Percentiles rank a stretch among this genome's conserved stretches.
phyloP scores from a whole-genome alignment of 352 stramenopile species.

The Pythium phragmiticola region DNA sequence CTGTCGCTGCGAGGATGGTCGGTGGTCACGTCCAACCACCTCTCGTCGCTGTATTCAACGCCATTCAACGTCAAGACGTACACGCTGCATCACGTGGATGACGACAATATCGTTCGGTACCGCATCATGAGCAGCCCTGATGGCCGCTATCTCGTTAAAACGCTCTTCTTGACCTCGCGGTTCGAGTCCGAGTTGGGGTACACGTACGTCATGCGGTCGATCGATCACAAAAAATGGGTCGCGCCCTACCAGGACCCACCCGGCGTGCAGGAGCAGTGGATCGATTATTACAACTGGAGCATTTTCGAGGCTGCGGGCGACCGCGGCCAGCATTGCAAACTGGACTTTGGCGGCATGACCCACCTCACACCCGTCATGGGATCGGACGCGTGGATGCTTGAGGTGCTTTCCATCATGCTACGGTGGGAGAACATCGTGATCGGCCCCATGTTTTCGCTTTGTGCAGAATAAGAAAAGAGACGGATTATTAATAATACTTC shows the following conservation, averaged over 20 bases:
- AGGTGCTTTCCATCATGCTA: slow-evolving; percentile 22
- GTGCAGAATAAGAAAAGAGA: neutral
- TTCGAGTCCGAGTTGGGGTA: slow-evolving; percentile 12
- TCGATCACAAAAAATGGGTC: slow-evolving; percentile 9
- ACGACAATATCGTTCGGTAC: slow-evolving; percentile 21
- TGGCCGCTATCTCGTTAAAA: slow-evolving; percentile 14
- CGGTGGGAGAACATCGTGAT: slow-evolving; percentile 20
- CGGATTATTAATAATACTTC: neutral
- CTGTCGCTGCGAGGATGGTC: slow-evolving; percentile 19
- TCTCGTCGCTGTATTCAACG: slow-evolving; percentile 19
- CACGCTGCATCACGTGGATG: slow-evolving; percentile 19
- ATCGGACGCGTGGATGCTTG: slow-evolving; percentile 24
- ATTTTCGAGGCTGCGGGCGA: slow-evolving; percentile 16
- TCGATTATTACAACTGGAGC: slow-evolving; percentile 23
- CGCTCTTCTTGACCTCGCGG: slow-evolving; percentile 20
- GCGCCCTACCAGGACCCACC: slow-evolving; percentile 5
- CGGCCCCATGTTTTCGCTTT: slow-evolving; percentile 20
- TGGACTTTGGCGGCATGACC: slow-evolving; percentile 21
- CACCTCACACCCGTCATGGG: slow-evolving; percentile 3
- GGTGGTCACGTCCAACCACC: slow-evolving; percentile 11
- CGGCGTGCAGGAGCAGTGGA: slow-evolving; percentile 18
- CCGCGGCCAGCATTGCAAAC: slow-evolving; percentile 7
- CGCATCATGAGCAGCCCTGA: slow-evolving; percentile 18
- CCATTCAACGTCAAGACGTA: slow-evolving; percentile 10
- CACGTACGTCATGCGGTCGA: slow-evolving; percentile 13